Base-by-base conservation (phyloP, 805 yeast genomes). In the Candida hispaniensis region DNA sequence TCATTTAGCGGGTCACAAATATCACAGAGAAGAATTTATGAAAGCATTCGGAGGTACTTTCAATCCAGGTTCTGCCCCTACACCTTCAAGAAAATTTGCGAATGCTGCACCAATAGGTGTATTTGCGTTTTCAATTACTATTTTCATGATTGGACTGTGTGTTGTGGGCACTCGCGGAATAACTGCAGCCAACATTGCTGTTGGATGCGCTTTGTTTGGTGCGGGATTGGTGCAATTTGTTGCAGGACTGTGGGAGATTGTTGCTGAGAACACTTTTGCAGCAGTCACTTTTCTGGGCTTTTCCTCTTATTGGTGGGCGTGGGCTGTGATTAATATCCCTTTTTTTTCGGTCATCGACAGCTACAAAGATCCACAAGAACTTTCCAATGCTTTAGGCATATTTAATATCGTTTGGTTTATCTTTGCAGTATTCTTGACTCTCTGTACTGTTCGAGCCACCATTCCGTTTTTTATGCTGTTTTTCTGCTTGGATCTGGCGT, bases 221-320 rank as follows among this genome's bases (percentile, higher is more conserved):
- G 79, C 79, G 18, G 79, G 79, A 6, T 53, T 66, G 7, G 64
- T 71, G 20, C 77, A 71, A 48, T 54, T 71, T 30, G 50, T 71
- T 18, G 75, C 77, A 14, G 78, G 77, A 32, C 66, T 73, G 71
- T 73, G 75, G 66, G 78, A 72, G 48, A 61, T 73, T 54, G 73
- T 72, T 7, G 59, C 66, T 15, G 78, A 74, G 44, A 71, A 71
- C 54, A 68, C 77, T 20, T 73, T 73, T 56, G 79, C 76, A 63
- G 76, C 71, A 21, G 59, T 69, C 55, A 63, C 21, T 42, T 58
- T 74, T 25, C 18, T 26, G 38, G 33, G 14, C n/a, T 63, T 21
- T 41, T 81, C 76, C 26, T 78, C 74, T 0, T 75, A 74, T 54
- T 75, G 81, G 81, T 64, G 71, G 59, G 56, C 74, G 9, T 73